Conservation (phyloP, 495 filamentous ascomycete genomes). For the Tuber brumale region DNA sequence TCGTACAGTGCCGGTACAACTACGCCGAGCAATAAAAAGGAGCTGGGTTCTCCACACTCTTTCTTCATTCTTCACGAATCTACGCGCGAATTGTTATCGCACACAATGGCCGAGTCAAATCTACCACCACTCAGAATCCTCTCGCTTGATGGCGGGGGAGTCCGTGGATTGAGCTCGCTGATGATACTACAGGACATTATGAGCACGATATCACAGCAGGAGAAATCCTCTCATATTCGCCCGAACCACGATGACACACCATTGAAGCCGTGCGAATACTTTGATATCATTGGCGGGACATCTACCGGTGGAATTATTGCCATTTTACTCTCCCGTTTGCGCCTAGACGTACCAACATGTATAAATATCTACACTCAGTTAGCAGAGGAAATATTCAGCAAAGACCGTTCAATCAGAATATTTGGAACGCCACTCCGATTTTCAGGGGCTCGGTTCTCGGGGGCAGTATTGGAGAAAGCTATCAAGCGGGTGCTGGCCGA, state of each 20-base stretch:
- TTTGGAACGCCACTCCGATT: slow-evolving; percentile 61
- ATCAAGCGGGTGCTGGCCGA: slow-evolving; percentile 52
- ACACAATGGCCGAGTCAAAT: slow-evolving; percentile 9
- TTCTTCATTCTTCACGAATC: not conserved
- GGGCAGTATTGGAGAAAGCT: slow-evolving; percentile 83
- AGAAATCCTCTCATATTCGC: slow-evolving; percentile 61
- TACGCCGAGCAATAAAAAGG: not conserved
- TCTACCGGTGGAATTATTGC: slow-evolving; percentile 35
- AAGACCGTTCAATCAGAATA: slow-evolving; percentile 41
- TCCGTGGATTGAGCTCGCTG: slow-evolving; percentile 51
- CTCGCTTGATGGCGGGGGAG: slow-evolving; percentile 52
- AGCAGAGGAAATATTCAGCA: slow-evolving; percentile 33
- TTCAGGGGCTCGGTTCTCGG: slow-evolving; percentile 87
- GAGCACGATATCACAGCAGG: slow-evolving; percentile 44
- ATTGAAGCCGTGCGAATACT: slow-evolving; percentile 31
- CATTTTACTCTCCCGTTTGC: slow-evolving; percentile 27
- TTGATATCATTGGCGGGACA: slow-evolving; percentile 35
- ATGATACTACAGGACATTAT: slow-evolving; percentile 51
- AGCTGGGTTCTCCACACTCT: not conserved
- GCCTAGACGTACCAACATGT: slow-evolving; percentile 28
- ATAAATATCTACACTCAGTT: slow-evolving; percentile 25
- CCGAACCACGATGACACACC: slow-evolving; percentile 59
- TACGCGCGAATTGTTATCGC: not conserved
- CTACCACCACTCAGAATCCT: slow-evolving; percentile 41
- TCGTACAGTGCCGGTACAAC: too few species aligned